Evolutionary conservation across 495 filamentous ascomycete species (phyloP).

Genomic region (Cairneyella variabilis): DNA sequence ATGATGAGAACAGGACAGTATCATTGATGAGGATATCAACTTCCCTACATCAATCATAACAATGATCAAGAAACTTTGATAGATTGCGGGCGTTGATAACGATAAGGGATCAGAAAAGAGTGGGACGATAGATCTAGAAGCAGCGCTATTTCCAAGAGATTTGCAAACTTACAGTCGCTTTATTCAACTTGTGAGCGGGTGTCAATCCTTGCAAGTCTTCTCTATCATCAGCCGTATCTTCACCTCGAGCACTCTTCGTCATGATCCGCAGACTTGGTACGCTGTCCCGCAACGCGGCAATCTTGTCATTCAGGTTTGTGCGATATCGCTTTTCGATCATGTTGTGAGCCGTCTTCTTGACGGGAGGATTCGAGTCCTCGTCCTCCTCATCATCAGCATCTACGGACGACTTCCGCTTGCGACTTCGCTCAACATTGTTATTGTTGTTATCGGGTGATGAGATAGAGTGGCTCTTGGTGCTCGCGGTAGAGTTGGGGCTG

Average conservation of each 20-base stretch:
- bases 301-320: slow-evolving; percentile 95
- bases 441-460: slow-evolving; percentile 30
- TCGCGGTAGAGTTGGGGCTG: slow-evolving; percentile 44
- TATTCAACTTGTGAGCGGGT: slow-evolving; percentile 88
- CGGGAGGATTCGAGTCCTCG: slow-evolving; percentile 52
- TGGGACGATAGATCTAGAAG: too few relatives aligned
- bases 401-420: slow-evolving; percentile 62
- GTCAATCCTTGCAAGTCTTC: slow-evolving; percentile 77
- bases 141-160: too few relatives aligned
- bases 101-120: too few relatives aligned
- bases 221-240: slow-evolving; percentile 64
- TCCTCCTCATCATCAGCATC: slow-evolving; percentile 43
- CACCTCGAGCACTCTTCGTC: slow-evolving; percentile 61
- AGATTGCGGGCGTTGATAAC: too few relatives aligned
- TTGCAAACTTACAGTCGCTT: slow-evolving; percentile 67
- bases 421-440: slow-evolving; percentile 19
- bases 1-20: too few relatives aligned
- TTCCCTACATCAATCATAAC: too few relatives aligned
- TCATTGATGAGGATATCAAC: too few relatives aligned
- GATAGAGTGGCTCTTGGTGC: slow-evolving; percentile 41
- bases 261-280: slow-evolving; percentile 81
- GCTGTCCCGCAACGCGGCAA: slow-evolving; percentile 82
- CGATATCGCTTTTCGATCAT: slow-evolving; percentile 97
- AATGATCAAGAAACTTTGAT: too few relatives aligned
- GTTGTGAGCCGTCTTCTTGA: slow-evolving; percentile 95